Conservation (phyloP, 768 basidiomycete species). For the Leccinum imitatum region DNA sequence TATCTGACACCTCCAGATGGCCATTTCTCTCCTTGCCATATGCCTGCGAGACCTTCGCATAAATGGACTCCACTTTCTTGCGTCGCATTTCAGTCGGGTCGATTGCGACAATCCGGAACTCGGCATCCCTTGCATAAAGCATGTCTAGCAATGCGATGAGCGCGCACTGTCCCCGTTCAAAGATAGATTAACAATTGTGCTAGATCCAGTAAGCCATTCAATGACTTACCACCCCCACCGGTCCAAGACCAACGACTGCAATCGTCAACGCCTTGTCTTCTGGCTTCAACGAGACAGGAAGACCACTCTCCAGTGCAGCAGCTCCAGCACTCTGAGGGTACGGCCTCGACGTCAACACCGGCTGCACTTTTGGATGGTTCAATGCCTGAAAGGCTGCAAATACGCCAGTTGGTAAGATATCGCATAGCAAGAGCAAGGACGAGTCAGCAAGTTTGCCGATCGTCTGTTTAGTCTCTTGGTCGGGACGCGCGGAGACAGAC, state of each 20-base stretch:
- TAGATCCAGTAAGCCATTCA: background rate
- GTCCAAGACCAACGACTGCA: slow-evolving; percentile 73
- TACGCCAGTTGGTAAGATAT: slow-evolving; percentile 78
- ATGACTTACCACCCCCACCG: slow-evolving; percentile 62
- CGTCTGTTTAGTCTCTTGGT: slow-evolving; percentile 34
- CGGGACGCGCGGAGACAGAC: slow-evolving; percentile 8
- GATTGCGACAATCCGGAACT: slow-evolving; percentile 60
- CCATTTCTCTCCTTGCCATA: slow-evolving; percentile 30
- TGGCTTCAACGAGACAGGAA: slow-evolving; percentile 32
- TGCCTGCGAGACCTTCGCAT: slow-evolving; percentile 49
- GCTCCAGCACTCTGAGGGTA: slow-evolving; percentile 47
- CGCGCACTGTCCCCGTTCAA: slow-evolving; percentile 45
- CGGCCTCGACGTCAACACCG: slow-evolving; percentile 55
- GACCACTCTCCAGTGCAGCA: slow-evolving; percentile 4
- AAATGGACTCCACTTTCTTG: slow-evolving; percentile 59
- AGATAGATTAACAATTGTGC: background rate
- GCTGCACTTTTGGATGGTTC: slow-evolving; percentile 67
- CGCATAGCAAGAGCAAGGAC: slow-evolving; percentile 69
- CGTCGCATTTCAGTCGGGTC: slow-evolving; percentile 60
- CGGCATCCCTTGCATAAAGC: slow-evolving; percentile 43
- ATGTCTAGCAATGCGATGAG: slow-evolving; percentile 62
- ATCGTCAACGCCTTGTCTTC: slow-evolving; percentile 57
- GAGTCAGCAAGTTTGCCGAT: slow-evolving; percentile 53
- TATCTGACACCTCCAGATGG: slow-evolving; percentile 48
- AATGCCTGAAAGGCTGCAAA: slow-evolving; percentile 74